Conservation (phyloP, 164 flowering plant species). For the Magnolia sinica region DNA sequence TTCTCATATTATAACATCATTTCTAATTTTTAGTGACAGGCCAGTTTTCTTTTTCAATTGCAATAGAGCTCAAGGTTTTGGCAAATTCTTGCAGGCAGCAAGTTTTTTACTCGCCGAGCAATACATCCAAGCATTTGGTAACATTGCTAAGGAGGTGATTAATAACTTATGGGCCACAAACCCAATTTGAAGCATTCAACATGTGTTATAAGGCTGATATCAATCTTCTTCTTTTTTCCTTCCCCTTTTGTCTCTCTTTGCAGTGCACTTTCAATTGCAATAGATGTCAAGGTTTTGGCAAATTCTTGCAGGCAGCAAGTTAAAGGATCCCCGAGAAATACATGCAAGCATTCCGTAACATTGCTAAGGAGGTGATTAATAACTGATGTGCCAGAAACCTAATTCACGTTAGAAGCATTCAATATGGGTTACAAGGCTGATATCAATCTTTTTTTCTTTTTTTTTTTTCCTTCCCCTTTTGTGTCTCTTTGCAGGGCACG, state of each 20-base stretch:
- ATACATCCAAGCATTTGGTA: slow-evolving; percentile 73
- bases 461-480: too few relatives aligned
- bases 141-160: slow-evolving; percentile 80
- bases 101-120: slow-evolving; percentile 83
- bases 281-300: slow-evolving; percentile 8
- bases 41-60: neutral
- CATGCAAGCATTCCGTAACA: slow-evolving; percentile 68
- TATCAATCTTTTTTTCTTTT: too few relatives aligned
- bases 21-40: neutral
- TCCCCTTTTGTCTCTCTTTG: neutral
- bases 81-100: slow-evolving; percentile 66
- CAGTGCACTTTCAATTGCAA: slow-evolving; percentile 46
- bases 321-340: slow-evolving; percentile 84
- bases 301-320: slow-evolving; percentile 78
- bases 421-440: neutral
- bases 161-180: neutral
- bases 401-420: neutral
- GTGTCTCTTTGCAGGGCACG: neutral
- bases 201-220: neutral
- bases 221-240: too few relatives aligned
- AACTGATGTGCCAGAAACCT: neutral
- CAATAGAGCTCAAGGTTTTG: slow-evolving; percentile 6
- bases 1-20: too few relatives aligned
- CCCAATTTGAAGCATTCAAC: neutral
- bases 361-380: slow-evolving; percentile 72